phyloP scores from a whole-genome alignment of 192 early-diverging fungal species.

The Chytriomyces sp. region DNA sequence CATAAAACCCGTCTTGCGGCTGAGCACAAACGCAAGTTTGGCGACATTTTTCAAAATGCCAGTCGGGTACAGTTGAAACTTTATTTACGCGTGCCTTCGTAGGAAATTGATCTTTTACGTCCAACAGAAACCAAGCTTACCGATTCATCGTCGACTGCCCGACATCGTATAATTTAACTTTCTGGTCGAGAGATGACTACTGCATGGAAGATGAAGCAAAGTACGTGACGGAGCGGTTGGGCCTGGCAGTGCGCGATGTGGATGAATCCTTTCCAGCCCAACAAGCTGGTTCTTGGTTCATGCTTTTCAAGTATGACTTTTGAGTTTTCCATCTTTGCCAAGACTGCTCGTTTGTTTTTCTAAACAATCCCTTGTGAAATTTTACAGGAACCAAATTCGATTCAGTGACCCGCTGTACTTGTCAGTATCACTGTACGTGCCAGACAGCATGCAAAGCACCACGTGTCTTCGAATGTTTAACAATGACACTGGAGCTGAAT shows the following conservation, averaged over 20 bases:
- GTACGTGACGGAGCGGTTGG: conserved; percentile 50
- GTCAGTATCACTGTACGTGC: conserved; percentile 48
- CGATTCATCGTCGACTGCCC: conserved; percentile 52
- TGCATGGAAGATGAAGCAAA: conserved; percentile 60
- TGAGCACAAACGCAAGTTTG: conserved; percentile 50
- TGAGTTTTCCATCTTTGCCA: too few relatives aligned
- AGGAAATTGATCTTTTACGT: background rate
- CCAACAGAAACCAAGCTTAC: conserved; percentile 44
- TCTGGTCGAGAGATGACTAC: conserved; percentile 58
- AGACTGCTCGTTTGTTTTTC: too few relatives aligned
- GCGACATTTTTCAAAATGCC: conserved; percentile 42
- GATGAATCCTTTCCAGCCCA: conserved; percentile 58
- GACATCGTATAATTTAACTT: conserved; percentile 46
- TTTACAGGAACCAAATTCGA: conserved; percentile 37
- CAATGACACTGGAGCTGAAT: conserved; percentile 54
- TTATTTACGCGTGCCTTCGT: background rate
- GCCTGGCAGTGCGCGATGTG: conserved; percentile 51
- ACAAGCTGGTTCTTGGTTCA: conserved; percentile 51
- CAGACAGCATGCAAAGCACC: conserved; percentile 44
- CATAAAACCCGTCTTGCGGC: conserved; percentile 32
- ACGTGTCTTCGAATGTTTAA: conserved; percentile 52
- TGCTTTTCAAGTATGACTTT: conserved; percentile 55
- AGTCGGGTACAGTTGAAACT: conserved; percentile 37
- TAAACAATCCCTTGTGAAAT: conserved; percentile 9
- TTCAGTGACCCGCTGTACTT: conserved; percentile 52